Base-by-base conservation (phyloP, 2,329 filamentous ascomycete genomes). In the Botryotinia globosa region DNA sequence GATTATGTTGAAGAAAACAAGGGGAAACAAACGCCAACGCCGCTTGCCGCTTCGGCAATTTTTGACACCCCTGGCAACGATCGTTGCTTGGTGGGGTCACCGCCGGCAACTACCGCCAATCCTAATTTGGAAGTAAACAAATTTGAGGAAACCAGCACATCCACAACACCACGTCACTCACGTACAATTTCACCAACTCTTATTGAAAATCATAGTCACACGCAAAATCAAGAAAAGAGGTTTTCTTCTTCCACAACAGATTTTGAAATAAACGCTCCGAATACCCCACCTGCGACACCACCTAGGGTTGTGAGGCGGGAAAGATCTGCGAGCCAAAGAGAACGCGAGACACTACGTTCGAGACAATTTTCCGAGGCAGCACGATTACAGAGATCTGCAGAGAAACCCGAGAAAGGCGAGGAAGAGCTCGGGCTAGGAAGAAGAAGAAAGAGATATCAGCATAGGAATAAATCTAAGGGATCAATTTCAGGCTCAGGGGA, bases 401-500 rank as follows among this genome's bases (percentile, higher is more conserved):
- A 69, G 34, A 69, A 63, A 54, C 39, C 51, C 1, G 65, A 61
- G 42, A 56, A 44, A 1, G 39, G 34, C 6, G 62, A 61, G 12
- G 65, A 69, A 44, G 44, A 69, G 12, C 65, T 67, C 25, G 48
- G 48, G 29, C 32, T 72, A 16, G 71, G 65, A 39, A 69, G 65
- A 63, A 69, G 71, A 37, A 72, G 71, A 45, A 72, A 63, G 45
- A 69, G 54, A 63, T 72, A 69, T 44, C 42, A 48, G 45, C 64
- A 69, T 54, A 72, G 37, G 32, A 29, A 71, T 32, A 72, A 72
- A n/a, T 67, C 64, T 32, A 72, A 72, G 39, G 70, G 63, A 25
- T 72, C 70, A 29, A 72, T 37, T 48, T 45, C 70, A 29, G 71
- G 71, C 45, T 69, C 71, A 72, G 71, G 71, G n/a, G 65, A 78